These are phyloP conservation scores for Aspergillus chevalieri DNA, from an alignment of 2,329 filamentous ascomycete genomes.

Conservation along the genomic window DNA sequence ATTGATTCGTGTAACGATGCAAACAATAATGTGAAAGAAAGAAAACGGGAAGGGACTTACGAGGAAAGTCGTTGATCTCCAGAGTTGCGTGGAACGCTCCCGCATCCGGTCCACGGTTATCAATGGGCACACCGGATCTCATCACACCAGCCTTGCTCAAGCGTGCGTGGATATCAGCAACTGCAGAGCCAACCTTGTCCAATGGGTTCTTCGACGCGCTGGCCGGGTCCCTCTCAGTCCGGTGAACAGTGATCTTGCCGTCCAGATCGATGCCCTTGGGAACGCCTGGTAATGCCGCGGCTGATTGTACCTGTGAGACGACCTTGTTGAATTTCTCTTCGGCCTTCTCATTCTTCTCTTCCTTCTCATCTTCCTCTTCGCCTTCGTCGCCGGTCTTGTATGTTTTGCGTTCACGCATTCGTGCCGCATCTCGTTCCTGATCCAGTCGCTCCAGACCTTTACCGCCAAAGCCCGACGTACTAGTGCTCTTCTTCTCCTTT, in stretches of 20 bases:
- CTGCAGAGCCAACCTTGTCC: constrained; percentile 83
- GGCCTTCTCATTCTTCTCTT: constrained; percentile 63
- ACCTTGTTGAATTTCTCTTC: constrained; percentile 54
- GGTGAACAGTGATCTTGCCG: constrained; percentile 67
- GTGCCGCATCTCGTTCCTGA: constrained; percentile 80
- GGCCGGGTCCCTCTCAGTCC: constrained; percentile 54
- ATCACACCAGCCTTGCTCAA: constrained; percentile 85
- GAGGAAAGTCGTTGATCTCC: constrained; percentile 98
- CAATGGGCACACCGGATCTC: constrained; percentile 85
- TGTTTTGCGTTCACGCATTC: constrained; percentile 77
- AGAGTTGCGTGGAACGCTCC: constrained; percentile 94
- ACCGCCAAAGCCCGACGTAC: constrained; percentile 80
- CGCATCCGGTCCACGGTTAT: constrained; percentile 97
- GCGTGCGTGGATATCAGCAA: constrained; percentile 83
- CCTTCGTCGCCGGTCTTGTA: constrained; percentile 86
- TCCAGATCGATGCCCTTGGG: constrained; percentile 57
- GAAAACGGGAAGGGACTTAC: constrained; percentile 33
- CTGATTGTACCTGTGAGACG: constrained; percentile 58
- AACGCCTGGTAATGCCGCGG: constrained; percentile 48
- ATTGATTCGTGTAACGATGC: not conserved
- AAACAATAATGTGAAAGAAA: constrained; percentile 4
- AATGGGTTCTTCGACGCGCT: constrained; percentile 57
- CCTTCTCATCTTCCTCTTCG: constrained; percentile 63
- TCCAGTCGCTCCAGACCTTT: constrained; percentile 90
- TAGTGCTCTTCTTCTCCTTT: constrained; percentile 66